Evolutionary conservation across 164 flowering plant species (phyloP).

Genomic region (Cinnamomum chago): DNA sequence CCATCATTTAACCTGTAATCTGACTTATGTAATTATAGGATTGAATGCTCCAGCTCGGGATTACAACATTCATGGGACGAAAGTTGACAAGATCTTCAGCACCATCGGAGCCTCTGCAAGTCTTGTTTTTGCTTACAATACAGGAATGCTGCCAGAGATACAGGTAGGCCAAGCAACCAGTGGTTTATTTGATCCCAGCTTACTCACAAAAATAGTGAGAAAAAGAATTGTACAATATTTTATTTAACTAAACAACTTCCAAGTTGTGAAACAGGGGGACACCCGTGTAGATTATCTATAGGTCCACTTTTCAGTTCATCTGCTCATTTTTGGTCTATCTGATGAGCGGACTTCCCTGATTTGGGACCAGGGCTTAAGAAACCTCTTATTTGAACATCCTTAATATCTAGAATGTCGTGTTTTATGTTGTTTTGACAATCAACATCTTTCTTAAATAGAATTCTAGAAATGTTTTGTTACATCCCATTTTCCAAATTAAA

Average conservation of each 20-base stretch:
- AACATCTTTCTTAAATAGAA: no score
- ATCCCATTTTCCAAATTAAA: no score
- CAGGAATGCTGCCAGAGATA: constrained; percentile 99
- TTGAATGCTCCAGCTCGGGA: constrained; percentile 52
- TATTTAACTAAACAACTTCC: neutral
- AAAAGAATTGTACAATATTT: neutral
- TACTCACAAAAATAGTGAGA: neutral
- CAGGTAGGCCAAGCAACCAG: constrained; percentile 48
- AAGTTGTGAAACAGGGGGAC: neutral
- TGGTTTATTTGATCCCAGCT: neutral
- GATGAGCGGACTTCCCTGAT: no score
- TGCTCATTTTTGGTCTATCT: no score
- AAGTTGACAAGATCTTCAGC: constrained; percentile 46
- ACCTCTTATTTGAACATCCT: no score
- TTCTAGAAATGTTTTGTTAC: no score
- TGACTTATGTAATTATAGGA: neutral
- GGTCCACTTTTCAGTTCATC: no score
- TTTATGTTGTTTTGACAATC: no score
- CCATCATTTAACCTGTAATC: neutral
- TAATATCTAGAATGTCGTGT: no score
- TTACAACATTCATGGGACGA: constrained; percentile 67
- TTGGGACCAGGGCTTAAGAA: no score
- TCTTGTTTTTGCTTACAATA: constrained; percentile 87
- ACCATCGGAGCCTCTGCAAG: constrained; percentile 76
- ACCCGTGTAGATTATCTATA: no score